Evolutionary conservation across 192 early-diverging fungal species (phyloP).

Genomic region (Phlyctochytrium arcticum): DNA sequence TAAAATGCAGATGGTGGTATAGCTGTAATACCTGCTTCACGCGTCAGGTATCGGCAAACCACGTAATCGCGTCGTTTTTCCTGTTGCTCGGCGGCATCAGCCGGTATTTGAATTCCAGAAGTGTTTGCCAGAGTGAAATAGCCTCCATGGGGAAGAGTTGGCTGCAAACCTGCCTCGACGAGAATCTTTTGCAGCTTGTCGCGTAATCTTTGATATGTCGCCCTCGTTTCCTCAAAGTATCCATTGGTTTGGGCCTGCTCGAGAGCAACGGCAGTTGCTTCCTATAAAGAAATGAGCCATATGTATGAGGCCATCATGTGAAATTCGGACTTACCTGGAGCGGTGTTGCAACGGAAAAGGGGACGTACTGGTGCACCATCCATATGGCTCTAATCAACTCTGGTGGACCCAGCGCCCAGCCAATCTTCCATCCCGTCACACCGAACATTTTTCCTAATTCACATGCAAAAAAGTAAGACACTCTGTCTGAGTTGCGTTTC

Average conservation of each 20-base stretch:
- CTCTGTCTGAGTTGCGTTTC: background rate
- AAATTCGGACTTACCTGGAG: conserved; percentile 56
- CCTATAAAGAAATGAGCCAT: conserved; percentile 1
- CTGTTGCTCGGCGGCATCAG: conserved; percentile 37
- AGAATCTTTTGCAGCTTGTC: conserved; percentile 67
- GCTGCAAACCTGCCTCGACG: conserved; percentile 64
- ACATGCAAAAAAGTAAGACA: conserved; percentile 53
- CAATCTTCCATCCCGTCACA: conserved; percentile 95
- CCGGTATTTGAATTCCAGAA: conserved; percentile 47
- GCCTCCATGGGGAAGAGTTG: conserved; percentile 83
- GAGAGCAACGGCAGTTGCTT: conserved; percentile 72
- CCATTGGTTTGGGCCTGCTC: conserved; percentile 50
- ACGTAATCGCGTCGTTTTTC: conserved; percentile 61
- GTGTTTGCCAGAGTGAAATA: conserved; percentile 93
- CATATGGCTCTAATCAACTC: conserved; percentile 69
- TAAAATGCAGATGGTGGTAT: conserved; percentile 94
- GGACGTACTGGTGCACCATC: conserved; percentile 84
- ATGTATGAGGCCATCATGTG: background rate
- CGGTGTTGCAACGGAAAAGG: conserved; percentile 86
- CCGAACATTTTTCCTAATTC: conserved; percentile 93
- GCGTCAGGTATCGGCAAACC: conserved; percentile 79
- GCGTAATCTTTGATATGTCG: conserved; percentile 67
- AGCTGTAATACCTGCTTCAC: conserved; percentile 82
- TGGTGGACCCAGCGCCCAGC: conserved; percentile 81
- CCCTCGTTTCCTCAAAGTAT: conserved; percentile 69